Conservation (phyloP, 2,329 filamentous ascomycete genomes). For the Scedosporium boydii region DNA sequence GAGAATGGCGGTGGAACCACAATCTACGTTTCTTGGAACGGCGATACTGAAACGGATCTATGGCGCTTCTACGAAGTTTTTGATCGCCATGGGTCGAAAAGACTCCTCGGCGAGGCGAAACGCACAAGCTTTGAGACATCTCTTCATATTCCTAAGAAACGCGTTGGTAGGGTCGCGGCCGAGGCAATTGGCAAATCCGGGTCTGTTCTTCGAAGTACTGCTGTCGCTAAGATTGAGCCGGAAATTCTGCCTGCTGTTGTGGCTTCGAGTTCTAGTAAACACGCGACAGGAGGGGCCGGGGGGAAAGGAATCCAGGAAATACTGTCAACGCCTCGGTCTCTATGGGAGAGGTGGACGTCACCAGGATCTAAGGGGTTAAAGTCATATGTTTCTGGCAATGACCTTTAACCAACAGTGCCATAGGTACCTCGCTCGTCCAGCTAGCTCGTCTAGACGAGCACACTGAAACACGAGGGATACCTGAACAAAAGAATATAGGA, state of each 20-base stretch:
- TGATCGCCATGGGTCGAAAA: constrained; percentile 22
- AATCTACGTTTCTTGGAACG: constrained; percentile 45
- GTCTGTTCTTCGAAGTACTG: background rate
- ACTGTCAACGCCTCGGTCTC: too few species aligned
- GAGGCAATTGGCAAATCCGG: background rate
- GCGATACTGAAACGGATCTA: constrained; percentile 32
- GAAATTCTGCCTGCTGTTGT: background rate
- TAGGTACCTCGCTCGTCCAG: too few species aligned
- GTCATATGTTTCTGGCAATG: too few species aligned
- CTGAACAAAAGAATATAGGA: too few species aligned
- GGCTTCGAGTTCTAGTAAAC: background rate
- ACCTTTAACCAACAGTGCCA: too few species aligned
- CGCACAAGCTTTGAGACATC: constrained; percentile 35
- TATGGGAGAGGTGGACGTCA: too few species aligned
- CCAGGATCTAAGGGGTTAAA: too few species aligned
- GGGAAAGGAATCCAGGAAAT: too few species aligned
- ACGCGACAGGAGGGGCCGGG: too few species aligned
- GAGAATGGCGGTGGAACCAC: constrained; percentile 13
- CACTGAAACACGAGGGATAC: too few species aligned
- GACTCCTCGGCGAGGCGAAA: constrained; percentile 25
- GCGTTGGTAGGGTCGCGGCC: background rate
- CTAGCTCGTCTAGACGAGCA: too few species aligned
- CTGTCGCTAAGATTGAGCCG: background rate
- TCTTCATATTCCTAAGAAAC: constrained; percentile 10
- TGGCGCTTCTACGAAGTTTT: constrained; percentile 40